A percentile compares a stretch with the other conserved stretches of the same genome.
phyloP scores from a whole-genome alignment of 2,329 filamentous ascomycete genomes.

The Colletotrichum australisinense region DNA sequence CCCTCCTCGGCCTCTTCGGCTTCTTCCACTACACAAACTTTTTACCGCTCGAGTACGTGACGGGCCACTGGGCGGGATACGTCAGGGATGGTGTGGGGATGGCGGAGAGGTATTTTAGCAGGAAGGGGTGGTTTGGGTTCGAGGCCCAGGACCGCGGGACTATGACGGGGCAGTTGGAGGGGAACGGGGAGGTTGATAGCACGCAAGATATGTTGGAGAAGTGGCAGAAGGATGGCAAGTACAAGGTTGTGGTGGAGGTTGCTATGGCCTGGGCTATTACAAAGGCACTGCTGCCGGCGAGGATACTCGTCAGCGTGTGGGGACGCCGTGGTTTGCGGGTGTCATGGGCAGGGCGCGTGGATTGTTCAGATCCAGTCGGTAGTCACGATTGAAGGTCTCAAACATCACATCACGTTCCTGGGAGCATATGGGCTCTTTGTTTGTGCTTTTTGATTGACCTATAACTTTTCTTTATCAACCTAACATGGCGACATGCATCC shows the following conservation, averaged over 20 bases:
- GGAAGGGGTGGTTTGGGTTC: slow-evolving; percentile 85
- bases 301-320: slow-evolving; percentile 85
- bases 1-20: slow-evolving; percentile 78
- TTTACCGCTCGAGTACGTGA: slow-evolving; percentile 70
- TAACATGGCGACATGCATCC: slow-evolving; percentile 18
- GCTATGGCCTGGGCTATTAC: slow-evolving; percentile 92
- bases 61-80: slow-evolving; percentile 60
- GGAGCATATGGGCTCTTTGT: slow-evolving; percentile 1
- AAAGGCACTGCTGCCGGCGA: slow-evolving; percentile 82
- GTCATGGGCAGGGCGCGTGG: slow-evolving; percentile 60
- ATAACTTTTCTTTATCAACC: slow-evolving; percentile 33
- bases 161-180: slow-evolving; percentile 36
- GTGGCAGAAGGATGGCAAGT: slow-evolving; percentile 57
- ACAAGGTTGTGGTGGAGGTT: slow-evolving; percentile 73
- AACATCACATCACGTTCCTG: not conserved
- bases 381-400: not conserved
- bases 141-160: slow-evolving; percentile 48
- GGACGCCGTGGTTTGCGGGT: slow-evolving; percentile 91
- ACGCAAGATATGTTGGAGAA: slow-evolving; percentile 46
- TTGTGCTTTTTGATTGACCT: slow-evolving; percentile 33
- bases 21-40: slow-evolving; percentile 84
- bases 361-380: slow-evolving; percentile 44
- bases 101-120: slow-evolving; percentile 81
- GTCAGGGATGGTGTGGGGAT: slow-evolving; percentile 73
- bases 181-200: slow-evolving; percentile 38